Percentiles rank a stretch among this genome's conserved stretches.
Evolutionary conservation across 2,329 filamentous ascomycete species (phyloP).

Genomic region (Elsinoe perseae): DNA sequence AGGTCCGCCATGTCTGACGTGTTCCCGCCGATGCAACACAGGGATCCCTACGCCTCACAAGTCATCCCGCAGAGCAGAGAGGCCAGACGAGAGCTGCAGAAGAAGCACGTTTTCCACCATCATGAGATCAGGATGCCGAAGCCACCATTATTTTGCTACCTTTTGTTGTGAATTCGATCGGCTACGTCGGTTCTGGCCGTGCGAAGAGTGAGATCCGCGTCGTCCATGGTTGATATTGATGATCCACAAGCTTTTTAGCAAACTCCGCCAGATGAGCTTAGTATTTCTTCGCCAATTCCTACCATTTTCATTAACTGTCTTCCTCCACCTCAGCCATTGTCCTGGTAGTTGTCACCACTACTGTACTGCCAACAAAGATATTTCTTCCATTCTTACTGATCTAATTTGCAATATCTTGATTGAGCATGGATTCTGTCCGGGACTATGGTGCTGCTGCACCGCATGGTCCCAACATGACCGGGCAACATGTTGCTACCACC

Average conservation of each 20-base stretch:
- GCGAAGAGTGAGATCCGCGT: neutral
- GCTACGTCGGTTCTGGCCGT: neutral
- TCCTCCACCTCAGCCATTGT: neutral
- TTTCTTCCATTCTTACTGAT: neutral
- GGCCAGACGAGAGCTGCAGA: neutral
- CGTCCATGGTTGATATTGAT: slow-evolving; percentile 1
- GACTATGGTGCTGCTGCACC: slow-evolving; percentile 43
- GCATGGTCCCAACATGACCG: slow-evolving; percentile 41
- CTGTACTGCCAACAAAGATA: neutral
- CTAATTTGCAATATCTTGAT: neutral
- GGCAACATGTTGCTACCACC: slow-evolving; percentile 37
- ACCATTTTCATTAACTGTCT: neutral
- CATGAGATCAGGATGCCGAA: neutral
- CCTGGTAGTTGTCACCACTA: neutral
- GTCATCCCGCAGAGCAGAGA: neutral
- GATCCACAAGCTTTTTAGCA: slow-evolving; percentile 2
- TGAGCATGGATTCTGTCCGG: slow-evolving; percentile 32
- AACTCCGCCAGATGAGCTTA: neutral
- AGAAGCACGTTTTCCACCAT: slow-evolving; percentile 2
- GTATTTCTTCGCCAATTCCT: neutral
- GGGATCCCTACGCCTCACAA: neutral
- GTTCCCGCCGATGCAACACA: neutral
- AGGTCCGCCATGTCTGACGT: neutral
- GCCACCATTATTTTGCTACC: neutral
- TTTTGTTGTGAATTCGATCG: neutral